These are phyloP conservation scores for Aureobasidium uvarum DNA, from an alignment of 2,329 filamentous ascomycete species.

Conservation along the genomic window DNA sequence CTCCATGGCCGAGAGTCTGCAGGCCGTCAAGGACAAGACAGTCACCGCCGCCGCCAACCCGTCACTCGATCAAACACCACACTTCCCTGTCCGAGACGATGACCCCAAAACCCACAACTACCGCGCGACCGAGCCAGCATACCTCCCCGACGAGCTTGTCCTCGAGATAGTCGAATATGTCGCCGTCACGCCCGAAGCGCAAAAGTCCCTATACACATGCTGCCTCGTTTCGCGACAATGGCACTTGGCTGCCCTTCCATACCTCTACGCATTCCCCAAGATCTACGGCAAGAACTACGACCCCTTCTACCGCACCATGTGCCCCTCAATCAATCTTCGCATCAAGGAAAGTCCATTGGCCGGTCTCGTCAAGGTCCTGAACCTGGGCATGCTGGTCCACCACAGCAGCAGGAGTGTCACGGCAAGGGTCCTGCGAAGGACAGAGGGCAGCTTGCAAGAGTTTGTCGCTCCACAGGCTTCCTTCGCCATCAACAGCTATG, in stretches of 20 bases:
- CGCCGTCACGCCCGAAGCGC: slow-evolving; percentile 41
- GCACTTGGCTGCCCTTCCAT: slow-evolving; percentile 53
- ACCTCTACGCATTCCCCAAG: slow-evolving; percentile 54
- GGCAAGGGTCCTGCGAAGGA: slow-evolving; percentile 55
- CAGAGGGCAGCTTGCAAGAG: slow-evolving; percentile 52
- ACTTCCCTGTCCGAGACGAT: slow-evolving; percentile 9
- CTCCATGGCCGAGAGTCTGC: slow-evolving; percentile 40
- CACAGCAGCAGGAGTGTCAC: slow-evolving; percentile 59
- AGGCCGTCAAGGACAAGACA: slow-evolving; percentile 28
- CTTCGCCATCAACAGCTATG: slow-evolving; percentile 58
- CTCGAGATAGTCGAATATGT: slow-evolving; percentile 51
- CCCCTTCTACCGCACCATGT: slow-evolving; percentile 55
- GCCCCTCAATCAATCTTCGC: slow-evolving; percentile 51
- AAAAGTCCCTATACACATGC: slow-evolving; percentile 52
- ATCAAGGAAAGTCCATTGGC: slow-evolving; percentile 51
- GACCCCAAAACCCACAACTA: slow-evolving; percentile 21
- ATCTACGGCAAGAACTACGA: slow-evolving; percentile 55
- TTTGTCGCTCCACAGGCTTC: slow-evolving; percentile 59
- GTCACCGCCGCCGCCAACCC: neutral
- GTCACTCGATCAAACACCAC: neutral
- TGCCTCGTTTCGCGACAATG: slow-evolving; percentile 56
- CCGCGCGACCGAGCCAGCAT: slow-evolving; percentile 30
- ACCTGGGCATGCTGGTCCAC: slow-evolving; percentile 58
- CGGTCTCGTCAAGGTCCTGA: slow-evolving; percentile 52
- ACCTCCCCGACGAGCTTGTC: slow-evolving; percentile 57